Base-by-base conservation (phyloP, 345 rosid genomes). In the Acer saccharum region DNA sequence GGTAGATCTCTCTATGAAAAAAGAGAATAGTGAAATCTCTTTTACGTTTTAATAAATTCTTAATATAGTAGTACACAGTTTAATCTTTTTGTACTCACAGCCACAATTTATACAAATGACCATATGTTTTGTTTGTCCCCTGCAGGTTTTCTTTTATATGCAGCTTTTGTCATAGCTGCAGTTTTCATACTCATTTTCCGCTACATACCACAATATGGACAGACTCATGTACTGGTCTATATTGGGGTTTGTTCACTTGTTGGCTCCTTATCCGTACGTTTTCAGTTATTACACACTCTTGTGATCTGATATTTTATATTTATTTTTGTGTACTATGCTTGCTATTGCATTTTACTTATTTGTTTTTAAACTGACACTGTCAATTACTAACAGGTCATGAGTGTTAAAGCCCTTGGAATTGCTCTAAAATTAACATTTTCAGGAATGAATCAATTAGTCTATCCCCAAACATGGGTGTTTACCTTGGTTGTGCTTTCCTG, bases 211-310 rank as follows among this genome's bases (percentile, higher is more conserved):
- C 90, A 83, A 68, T 94, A 94, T 73, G 98, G 98, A 32, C 98
- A 94, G 80, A 94, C 99, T n/a, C 95, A 96, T 69, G 90, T 96
- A 65, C 94, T 94, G 98, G 97, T 94, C 77, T 96, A 92, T 66
- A 91, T 94, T 65, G 98, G 97, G 58, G 88, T 96, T 72, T 96
- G 98, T 78, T 96, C 99, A 65, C 97, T 96, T 75, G 93, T 96
- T 78, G 99, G 99, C 65, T 96, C 99, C 68, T 84, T 96, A 67
- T 92, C 99, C 89, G 99, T 96, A 90, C 75, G 97, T 65, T 69
- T 32, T 20, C 57, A 66, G 25, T 32, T 27, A 29, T 61, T 57
- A 10, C 21, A 27, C 23, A 46, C 41, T 11, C 3, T 10, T 65
- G 12, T 69, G 25, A 23, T 29, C 9, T 63, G 5, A 2, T 72